phyloP scores from a whole-genome alignment of 805 yeast species.

The Cyberlindnera sargentensis region DNA sequence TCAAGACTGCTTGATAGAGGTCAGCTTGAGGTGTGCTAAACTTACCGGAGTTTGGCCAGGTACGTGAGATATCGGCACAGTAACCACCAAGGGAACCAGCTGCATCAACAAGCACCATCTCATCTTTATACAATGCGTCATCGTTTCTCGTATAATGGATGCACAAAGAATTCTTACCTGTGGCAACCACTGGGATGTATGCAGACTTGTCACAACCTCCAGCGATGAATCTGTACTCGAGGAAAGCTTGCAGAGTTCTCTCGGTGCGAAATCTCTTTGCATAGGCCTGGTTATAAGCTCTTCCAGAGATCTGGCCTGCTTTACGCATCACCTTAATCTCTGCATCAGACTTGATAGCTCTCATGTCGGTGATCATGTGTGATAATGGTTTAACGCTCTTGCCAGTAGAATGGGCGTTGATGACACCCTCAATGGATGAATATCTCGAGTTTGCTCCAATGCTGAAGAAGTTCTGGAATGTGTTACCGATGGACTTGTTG shows the following conservation, averaged over 20 bases:
- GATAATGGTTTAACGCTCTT: constrained; percentile 38
- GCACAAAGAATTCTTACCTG: constrained; percentile 82
- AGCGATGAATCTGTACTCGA: constrained; percentile 74
- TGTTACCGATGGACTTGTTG: constrained; percentile 8
- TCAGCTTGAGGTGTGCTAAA: constrained; percentile 79
- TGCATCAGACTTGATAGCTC: constrained; percentile 68
- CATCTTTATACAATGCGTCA: constrained; percentile 67
- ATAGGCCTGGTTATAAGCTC: constrained; percentile 79
- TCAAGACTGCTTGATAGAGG: constrained; percentile 79
- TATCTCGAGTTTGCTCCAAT: constrained; percentile 20
- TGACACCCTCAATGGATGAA: constrained; percentile 23
- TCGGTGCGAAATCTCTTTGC: constrained; percentile 63
- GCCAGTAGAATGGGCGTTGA: constrained; percentile 20
- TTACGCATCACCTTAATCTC: constrained; percentile 75
- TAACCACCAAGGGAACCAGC: constrained; percentile 93
- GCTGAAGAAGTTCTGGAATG: constrained; percentile 26
- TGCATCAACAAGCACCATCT: constrained; percentile 88
- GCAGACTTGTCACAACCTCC: constrained; percentile 91
- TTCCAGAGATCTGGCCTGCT: constrained; percentile 77
- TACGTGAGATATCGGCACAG: constrained; percentile 90
- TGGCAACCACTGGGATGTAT: constrained; percentile 93
- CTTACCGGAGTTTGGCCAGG: constrained; percentile 84
- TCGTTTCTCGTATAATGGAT: constrained; percentile 94
- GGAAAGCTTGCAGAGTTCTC: constrained; percentile 66
- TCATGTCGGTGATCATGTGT: constrained; percentile 36